Conservation (phyloP, 805 yeast genomes). For the Debaryomyces tyrocola region DNA sequence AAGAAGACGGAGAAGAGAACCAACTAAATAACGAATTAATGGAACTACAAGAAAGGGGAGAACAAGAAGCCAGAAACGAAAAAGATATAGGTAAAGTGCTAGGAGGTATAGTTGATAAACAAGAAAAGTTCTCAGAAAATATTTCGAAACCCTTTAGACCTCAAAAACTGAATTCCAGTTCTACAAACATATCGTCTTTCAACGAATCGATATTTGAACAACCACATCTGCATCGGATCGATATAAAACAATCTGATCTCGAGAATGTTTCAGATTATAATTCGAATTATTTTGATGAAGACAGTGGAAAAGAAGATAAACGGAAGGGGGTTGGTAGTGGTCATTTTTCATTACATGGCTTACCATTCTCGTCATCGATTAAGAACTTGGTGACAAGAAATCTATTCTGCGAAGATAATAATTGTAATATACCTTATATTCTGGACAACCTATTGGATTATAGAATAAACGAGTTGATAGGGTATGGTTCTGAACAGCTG, state of each 20-base stretch:
- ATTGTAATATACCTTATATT: neutral
- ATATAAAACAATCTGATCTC: too few species aligned
- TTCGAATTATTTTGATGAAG: too few species aligned
- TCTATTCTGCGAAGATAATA: constrained; percentile 1
- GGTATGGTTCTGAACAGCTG: constrained; percentile 4
- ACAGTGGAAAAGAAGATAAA: neutral
- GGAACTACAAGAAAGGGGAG: too few species aligned
- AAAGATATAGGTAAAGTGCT: too few species aligned
- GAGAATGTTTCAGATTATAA: too few species aligned
- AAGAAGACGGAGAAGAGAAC: neutral
- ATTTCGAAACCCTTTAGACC: too few species aligned
- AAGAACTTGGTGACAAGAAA: constrained; percentile 9
- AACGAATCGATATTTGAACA: constrained; percentile 1
- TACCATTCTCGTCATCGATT: constrained; percentile 12
- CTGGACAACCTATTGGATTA: neutral
- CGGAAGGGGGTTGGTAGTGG: neutral
- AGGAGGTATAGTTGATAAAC: too few species aligned
- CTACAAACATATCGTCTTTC: neutral
- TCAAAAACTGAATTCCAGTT: neutral
- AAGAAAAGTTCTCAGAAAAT: too few species aligned
- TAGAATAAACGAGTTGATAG: constrained; percentile 2
- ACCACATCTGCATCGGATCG: neutral
- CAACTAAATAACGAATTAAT: neutral
- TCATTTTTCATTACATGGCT: constrained; percentile 14
- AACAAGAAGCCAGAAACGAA: too few species aligned